Evolutionary conservation across 345 rosid species (phyloP), one percentile per base, ranked within the genome.

Genomic region (Erucastrum elatum): DNA sequence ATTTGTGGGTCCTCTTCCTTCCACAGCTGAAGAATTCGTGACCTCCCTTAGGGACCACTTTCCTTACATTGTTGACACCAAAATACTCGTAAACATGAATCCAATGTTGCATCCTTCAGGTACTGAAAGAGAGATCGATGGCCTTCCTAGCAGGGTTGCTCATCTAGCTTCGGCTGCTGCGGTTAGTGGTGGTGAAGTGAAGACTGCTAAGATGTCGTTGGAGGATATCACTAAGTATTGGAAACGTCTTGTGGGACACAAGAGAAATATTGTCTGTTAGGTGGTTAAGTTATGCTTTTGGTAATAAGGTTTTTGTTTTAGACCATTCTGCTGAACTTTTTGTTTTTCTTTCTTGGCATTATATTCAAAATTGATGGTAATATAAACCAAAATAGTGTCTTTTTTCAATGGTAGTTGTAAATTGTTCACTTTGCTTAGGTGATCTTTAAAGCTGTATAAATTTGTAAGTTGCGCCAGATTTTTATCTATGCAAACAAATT

Each of bases 1-100:
- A 78, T 93, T 95, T 80, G 67, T 91, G 26, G 92, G 88, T 69
- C 88, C 93, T 84, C 96, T 93, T 75, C 96, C 99, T 77, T 81
- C n/a, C 7, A 85, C 85, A 29, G 89, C 89, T 62, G 94, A 91
- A 82, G 89, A 88, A 64, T 95, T 95, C 56, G 90, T 84, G 31
- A 80, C 85, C 61, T 83, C 87, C 58, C 72, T 90, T 5, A 87
- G 84, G 84, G 85, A 82, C 68, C 83, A 82, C 81, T 90, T 95
- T 77, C 93, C 92, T 3, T 85, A 78, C 81, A 86, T 95, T 27
- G 79, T 91, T 72, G 99, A 95, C 82, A 95, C 99, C 75, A 95
- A 95, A 88, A 72, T 95, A 78, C 87, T 93, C 77, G 75, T 95
- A 82, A 93, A 93, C 82, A 74, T 87, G 44, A 84, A 85, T 76